Evolutionary conservation across 1,139 yeast species (phyloP).

Genomic region (Yamadazyma dendronema): DNA sequence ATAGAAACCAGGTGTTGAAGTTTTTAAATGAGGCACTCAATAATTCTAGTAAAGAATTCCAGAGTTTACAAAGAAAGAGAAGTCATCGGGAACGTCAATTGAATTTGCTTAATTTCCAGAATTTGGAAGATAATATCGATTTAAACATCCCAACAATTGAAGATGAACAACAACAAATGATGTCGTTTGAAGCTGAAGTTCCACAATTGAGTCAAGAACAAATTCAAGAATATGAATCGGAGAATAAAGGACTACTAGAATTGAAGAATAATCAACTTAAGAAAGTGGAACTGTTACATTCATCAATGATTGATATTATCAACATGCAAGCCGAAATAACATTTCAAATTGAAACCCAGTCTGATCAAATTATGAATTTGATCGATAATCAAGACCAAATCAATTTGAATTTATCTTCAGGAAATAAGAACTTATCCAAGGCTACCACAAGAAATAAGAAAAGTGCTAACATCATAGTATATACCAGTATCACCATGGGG

Average conservation of each 20-base stretch:
- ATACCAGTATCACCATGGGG: constrained; percentile 61
- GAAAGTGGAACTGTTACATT: constrained; percentile 69
- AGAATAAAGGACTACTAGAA: constrained; percentile 65
- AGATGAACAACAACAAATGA: constrained; percentile 1
- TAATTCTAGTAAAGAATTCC: constrained; percentile 32
- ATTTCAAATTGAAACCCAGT: constrained; percentile 72
- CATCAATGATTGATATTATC: constrained; percentile 76
- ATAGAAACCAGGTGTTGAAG: constrained; percentile 39
- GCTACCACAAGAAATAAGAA: constrained; percentile 72
- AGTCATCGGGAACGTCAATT: constrained; percentile 40
- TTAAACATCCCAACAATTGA: constrained; percentile 7
- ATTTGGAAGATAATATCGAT: constrained; percentile 33
- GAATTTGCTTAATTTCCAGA: constrained; percentile 41
- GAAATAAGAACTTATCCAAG: constrained; percentile 68
- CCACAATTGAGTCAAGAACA: constrained; percentile 53
- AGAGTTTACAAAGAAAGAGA: constrained; percentile 44
- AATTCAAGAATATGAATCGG: constrained; percentile 64
- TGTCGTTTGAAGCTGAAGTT: constrained; percentile 4
- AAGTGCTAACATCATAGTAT: constrained; percentile 66
- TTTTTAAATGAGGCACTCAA: constrained; percentile 38
- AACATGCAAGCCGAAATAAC: constrained; percentile 76
- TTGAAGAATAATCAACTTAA: constrained; percentile 65
- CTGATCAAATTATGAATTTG: constrained; percentile 66
- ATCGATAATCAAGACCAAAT: constrained; percentile 72
- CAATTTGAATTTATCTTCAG: constrained; percentile 64